These are phyloP conservation scores for Penicillium psychrosexuale DNA, from an alignment of 2,329 filamentous ascomycete genomes.

Conservation along the genomic window DNA sequence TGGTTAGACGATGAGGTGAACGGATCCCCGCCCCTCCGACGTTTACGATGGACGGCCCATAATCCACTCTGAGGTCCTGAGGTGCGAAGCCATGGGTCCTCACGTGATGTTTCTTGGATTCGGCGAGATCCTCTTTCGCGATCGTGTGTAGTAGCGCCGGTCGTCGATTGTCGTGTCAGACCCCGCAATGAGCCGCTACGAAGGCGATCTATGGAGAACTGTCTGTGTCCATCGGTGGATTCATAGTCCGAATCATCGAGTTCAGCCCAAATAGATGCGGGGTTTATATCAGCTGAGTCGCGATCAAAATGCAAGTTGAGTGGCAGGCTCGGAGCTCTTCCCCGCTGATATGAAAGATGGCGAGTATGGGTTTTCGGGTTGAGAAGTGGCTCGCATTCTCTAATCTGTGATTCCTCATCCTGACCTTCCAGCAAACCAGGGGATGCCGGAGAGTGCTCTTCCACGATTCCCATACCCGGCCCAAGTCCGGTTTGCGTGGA, in stretches of 20 bases:
- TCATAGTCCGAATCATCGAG: conserved; percentile 67
- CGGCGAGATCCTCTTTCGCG: conserved; percentile 24
- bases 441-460: conserved; percentile 45
- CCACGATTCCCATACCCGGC: conserved; percentile 77
- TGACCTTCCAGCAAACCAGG: conserved; percentile 23
- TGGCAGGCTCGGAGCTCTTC: conserved; percentile 36
- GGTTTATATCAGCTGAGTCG: conserved; percentile 59
- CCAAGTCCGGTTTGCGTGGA: conserved; percentile 65
- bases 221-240: conserved; percentile 10
- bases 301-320: conserved; percentile 33
- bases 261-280: conserved; percentile 82
- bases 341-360: conserved; percentile 31
- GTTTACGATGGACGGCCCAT: conserved; percentile 20
- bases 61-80: conserved; percentile 26
- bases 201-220: conserved; percentile 16
- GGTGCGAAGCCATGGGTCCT: conserved; percentile 22
- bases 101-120: conserved; percentile 12
- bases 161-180: conserved; percentile 23
- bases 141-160: conserved; percentile 18
- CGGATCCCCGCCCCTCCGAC: conserved; percentile 9
- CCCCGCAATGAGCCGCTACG: conserved; percentile 22
- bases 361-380: conserved; percentile 22
- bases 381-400: conserved; percentile 42
- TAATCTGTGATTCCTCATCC: conserved; percentile 40
- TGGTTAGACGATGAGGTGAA: conserved; percentile 34